Percentiles rank a stretch among this genome's conserved stretches.
Conservation (phyloP, 202 grass and related monocot species). For the Zizania palustris region DNA sequence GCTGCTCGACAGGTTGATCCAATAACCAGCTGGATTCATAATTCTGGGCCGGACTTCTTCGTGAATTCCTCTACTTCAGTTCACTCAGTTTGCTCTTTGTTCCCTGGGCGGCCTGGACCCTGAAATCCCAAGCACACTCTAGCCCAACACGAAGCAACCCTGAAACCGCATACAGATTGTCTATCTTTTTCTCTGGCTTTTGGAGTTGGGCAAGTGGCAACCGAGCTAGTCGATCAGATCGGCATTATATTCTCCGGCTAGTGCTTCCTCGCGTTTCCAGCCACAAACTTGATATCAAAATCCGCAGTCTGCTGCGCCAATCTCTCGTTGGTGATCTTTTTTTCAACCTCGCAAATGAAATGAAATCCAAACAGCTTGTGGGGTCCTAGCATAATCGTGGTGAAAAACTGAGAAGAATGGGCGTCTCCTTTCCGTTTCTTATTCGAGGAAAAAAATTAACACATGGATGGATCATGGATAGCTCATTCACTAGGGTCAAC, state of each 20-base stretch:
- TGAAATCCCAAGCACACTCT: neutral
- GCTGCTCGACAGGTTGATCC: too few species aligned
- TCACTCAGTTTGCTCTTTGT: too few species aligned
- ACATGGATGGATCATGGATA: neutral
- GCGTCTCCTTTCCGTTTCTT: neutral
- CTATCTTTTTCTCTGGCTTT: neutral
- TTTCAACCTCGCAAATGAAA: constrained; percentile 37
- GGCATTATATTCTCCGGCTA: constrained; percentile 26
- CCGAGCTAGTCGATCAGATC: constrained; percentile 26
- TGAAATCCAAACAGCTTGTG: too few species aligned
- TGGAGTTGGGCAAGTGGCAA: constrained; percentile 36
- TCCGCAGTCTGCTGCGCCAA: constrained; percentile 32
- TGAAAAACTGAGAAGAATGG: constrained; percentile 14
- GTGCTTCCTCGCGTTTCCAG: neutral
- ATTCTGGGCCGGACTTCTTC: neutral
- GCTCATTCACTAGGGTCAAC: constrained; percentile 35
- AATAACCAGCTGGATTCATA: too few species aligned
- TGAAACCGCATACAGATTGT: neutral
- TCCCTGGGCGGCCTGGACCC: too few species aligned
- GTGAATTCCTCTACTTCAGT: too few species aligned
- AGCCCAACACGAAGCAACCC: neutral
- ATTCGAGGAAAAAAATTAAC: neutral
- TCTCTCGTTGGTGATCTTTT: constrained; percentile 7
- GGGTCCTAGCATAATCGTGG: too few species aligned
- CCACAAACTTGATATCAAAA: constrained; percentile 12